These are phyloP conservation scores for Cladophialophora chaetospira DNA, from an alignment of 2,329 filamentous ascomycete genomes.

Conservation along the genomic window DNA sequence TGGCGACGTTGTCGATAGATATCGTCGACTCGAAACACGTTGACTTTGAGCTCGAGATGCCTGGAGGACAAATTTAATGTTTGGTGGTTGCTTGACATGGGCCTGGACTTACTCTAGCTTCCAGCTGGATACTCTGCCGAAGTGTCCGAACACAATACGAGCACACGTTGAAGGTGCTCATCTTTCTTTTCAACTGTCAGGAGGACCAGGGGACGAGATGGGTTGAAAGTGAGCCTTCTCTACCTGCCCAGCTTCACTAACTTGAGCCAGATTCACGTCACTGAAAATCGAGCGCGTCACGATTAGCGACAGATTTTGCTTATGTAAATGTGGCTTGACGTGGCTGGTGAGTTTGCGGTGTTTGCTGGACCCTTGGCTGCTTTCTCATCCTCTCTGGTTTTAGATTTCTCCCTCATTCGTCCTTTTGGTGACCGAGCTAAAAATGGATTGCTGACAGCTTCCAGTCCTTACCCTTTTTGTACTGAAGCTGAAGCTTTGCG, in stretches of 20 bases:
- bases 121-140: slow-evolving; percentile 19
- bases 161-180: slow-evolving; percentile 27
- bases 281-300: slow-evolving; percentile 23
- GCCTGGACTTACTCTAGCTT: slow-evolving; percentile 1
- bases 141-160: slow-evolving; percentile 29
- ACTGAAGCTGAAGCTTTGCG: slow-evolving; percentile 17
- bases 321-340: neutral
- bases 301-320: neutral
- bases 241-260: neutral
- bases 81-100: neutral
- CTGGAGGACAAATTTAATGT: slow-evolving; percentile 2
- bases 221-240: neutral
- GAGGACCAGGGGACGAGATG: neutral
- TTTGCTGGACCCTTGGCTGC: neutral
- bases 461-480: neutral
- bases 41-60: neutral
- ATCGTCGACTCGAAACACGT: neutral
- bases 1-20: slow-evolving; percentile 6
- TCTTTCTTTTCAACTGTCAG: neutral
- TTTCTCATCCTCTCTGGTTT: no score
- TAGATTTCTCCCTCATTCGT: slow-evolving; percentile 1
- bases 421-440: slow-evolving; percentile 9
- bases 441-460: slow-evolving; percentile 23
- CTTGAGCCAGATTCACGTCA: slow-evolving; percentile 6
- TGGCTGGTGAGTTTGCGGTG: slow-evolving; percentile 1